These are phyloP conservation scores for Yarrowia sp. DNA, from an alignment of 805 yeast genomes.

Conservation along the genomic window DNA sequence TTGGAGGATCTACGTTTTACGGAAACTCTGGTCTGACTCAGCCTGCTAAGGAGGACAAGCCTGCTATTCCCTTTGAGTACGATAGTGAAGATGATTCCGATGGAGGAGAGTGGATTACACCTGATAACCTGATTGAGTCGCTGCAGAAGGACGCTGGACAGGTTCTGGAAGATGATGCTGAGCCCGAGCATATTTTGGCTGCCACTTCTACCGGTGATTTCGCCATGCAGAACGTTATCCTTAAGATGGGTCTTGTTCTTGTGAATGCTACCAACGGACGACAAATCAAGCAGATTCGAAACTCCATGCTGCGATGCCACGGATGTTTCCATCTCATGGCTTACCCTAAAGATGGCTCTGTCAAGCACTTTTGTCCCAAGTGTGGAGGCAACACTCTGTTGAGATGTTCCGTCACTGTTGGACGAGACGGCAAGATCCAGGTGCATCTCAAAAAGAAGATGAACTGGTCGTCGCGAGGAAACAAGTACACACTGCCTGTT, in stretches of 20 bases:
- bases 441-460: slow-evolving; percentile 89
- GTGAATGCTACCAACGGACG: slow-evolving; percentile 83
- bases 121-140: slow-evolving; percentile 73
- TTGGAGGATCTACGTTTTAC: slow-evolving; percentile 4
- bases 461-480: slow-evolving; percentile 91
- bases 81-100: slow-evolving; percentile 62
- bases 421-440: slow-evolving; percentile 73
- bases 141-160: slow-evolving; percentile 69
- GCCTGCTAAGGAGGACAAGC: slow-evolving; percentile 25
- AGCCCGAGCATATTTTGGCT: slow-evolving; percentile 50
- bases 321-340: slow-evolving; percentile 89
- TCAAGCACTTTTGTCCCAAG: slow-evolving; percentile 80
- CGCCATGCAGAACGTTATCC: slow-evolving; percentile 92
- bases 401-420: slow-evolving; percentile 86
- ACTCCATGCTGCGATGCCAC: slow-evolving; percentile 94
- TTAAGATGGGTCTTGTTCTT: slow-evolving; percentile 84
- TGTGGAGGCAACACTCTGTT: slow-evolving; percentile 93
- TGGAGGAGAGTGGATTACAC: slow-evolving; percentile 88
- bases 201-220: slow-evolving; percentile 95
- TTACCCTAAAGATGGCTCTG: slow-evolving; percentile 66
- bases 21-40: slow-evolving; percentile 14
- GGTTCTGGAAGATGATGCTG: slow-evolving; percentile 46
- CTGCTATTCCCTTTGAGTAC: slow-evolving; percentile 19
- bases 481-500: slow-evolving; percentile 74
- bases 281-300: slow-evolving; percentile 79